Conservation (phyloP, 176 grass and related monocot genomes). For the Microstegium vimineum region DNA sequence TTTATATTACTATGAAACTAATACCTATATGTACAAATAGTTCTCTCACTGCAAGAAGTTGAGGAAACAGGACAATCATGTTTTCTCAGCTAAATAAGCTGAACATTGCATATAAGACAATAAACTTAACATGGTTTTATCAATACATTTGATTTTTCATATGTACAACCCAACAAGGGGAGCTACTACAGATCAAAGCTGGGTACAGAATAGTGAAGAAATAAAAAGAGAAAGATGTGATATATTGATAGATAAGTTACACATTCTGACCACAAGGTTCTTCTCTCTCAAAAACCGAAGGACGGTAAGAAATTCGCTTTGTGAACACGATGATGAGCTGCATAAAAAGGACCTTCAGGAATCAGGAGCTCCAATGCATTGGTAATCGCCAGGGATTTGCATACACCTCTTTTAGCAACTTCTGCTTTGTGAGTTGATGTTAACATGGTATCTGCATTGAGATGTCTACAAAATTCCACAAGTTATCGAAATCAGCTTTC, state of each 20-base stretch:
- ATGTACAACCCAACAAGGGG: not conserved
- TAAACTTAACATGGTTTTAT: not conserved
- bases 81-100: not conserved
- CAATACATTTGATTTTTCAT: not conserved
- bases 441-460: slow-evolving; percentile 31
- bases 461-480: slow-evolving; percentile 17
- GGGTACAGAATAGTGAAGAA: not conserved
- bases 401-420: slow-evolving; percentile 42
- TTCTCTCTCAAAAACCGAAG: slow-evolving; percentile 68
- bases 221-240: not conserved
- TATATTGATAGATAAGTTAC: not conserved
- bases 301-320: slow-evolving; percentile 64
- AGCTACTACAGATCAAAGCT: not conserved
- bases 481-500: not conserved
- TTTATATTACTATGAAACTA: not conserved
- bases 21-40: not conserved
- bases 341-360: slow-evolving; percentile 73
- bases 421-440: slow-evolving; percentile 39
- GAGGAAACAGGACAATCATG: not conserved
- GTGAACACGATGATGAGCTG: slow-evolving; percentile 54
- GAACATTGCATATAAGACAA: not conserved
- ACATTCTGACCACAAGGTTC: slow-evolving; percentile 62
- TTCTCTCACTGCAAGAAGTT: not conserved
- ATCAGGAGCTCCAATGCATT: slow-evolving; percentile 76
- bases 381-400: slow-evolving; percentile 57